Evolutionary conservation across 352 stramenopile species (phyloP), one percentile per base, ranked within the genome.

Genomic region (Phytopythium montanum): DNA sequence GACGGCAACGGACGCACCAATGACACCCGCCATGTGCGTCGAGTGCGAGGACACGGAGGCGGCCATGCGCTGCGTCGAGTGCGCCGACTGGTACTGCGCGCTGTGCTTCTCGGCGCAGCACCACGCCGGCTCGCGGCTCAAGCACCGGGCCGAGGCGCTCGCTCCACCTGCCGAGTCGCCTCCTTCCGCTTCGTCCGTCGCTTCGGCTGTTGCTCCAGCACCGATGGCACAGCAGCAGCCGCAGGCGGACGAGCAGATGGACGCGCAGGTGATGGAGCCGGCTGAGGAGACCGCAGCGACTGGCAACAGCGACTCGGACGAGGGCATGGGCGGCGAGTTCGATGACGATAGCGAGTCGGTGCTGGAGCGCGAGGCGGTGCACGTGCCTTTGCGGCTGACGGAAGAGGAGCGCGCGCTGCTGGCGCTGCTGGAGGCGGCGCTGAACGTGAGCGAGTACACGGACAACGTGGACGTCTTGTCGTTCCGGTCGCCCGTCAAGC

Each of bases 371-470:
- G 79, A 81, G 5, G 73, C 78, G 12, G 64, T 66, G 10, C 89
- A 70, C 46, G 79, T 95, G 9, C 88, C 88, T 7, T 50, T 97
- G 62, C 69, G 88, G 14, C 63, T 97, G 29, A 74, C 69, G 38
- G 69, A 74, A 25, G 60, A 80, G 18, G 88, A 97, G 69, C 79
- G 88, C 33, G 65, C 71, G 48, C 70, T 95, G 13, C 84, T 96
- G 36, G 85, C 80, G 31, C 59, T 95, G 56, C 73, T 97, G 51
- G 81, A 95, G 56, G 78, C 80, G 21, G 79, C 87, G 31, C 73
- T 97, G 28, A 89, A 92, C 52, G 81, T 89, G 57, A 87, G 78
- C 56, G 92, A 97, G 72, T 98, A 98, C 75, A 98, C 93, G 48
- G 93, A 97, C 76, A 93, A 96, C 46, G 87, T 97, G 38, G 91